Evolutionary conservation across 1,139 yeast species (phyloP), one percentile per base, ranked within the genome.

Genomic region (Taphrina flavorubra): DNA sequence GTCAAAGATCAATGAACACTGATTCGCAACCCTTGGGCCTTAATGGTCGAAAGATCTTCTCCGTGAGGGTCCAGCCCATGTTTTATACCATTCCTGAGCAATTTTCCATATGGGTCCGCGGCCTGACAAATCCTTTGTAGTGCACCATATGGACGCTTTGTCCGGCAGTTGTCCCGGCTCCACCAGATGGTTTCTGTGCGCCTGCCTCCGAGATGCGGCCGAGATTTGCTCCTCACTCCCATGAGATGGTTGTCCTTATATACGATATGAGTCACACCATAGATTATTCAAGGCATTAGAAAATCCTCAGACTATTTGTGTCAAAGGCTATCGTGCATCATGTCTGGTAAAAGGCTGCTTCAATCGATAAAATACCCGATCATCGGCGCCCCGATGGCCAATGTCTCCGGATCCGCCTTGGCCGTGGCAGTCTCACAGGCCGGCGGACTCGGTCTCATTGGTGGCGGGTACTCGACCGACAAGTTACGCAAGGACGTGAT

Each of bases 391-490:
- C 71, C 72, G 20, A 71, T 70, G 72, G 59, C 72, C 14, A 55
- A 59, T 13, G 69, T 70, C 39, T 57, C 71, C 14, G 69, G 68
- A 10, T 51, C 79, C 1, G 74, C 74, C 53, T 73, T 83, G 72
- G 84, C 84, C 0, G 75, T 80, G 6, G 78, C 76, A 0, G 80
- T 82, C 7, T 73, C 78, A 25, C 76, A 77, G 14, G 75, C 76
- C n/a, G 86, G 86, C 0, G 83, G 80, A 2, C 70, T 84, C 18
- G 86, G 85, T 0, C 80, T 85, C 3, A 72, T 84, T 20, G 84
- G 84, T 0, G 77, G 82, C 51, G 83, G 83, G 77, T 51, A 71
- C 78, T 67, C 77, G 78, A 71, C 75, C 81, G 18, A 70, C 47
- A 16, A 70, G 72, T 49, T 69, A 68, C 39, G 58, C 68, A 18